A percentile compares a stretch with the other conserved stretches of the same genome.
Conservation (phyloP, 352 stramenopile species). For the Phytophthora lateralis region DNA sequence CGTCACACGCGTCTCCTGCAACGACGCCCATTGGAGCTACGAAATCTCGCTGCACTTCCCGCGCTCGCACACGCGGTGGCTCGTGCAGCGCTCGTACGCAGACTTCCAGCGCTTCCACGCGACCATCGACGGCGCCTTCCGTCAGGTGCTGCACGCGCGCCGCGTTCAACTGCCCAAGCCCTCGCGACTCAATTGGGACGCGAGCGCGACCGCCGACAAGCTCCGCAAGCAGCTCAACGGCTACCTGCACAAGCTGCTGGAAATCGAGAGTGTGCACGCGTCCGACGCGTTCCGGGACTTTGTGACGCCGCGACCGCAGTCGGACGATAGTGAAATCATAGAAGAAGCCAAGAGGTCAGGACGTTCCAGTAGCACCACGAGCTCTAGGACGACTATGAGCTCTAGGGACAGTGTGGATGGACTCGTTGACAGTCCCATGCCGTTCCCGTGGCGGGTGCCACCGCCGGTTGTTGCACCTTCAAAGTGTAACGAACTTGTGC, state of each 20-base stretch:
- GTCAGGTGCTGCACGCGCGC: conserved; percentile 36
- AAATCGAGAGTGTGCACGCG: conserved; percentile 54
- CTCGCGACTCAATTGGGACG: conserved; percentile 41
- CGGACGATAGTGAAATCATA: conserved; percentile 38
- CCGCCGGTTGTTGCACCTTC: conserved; percentile 30
- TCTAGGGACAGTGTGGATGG: conserved; percentile 27
- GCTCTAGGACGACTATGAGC: conserved; percentile 25
- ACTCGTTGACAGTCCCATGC: conserved; percentile 9
- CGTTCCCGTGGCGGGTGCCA: conserved; percentile 29
- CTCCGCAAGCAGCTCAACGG: conserved; percentile 58
- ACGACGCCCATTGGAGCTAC: conserved; percentile 38
- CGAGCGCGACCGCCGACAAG: conserved; percentile 39
- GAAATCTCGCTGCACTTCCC: conserved; percentile 69
- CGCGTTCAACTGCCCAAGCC: conserved; percentile 53
- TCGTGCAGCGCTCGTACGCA: conserved; percentile 50
- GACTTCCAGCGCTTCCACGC: conserved; percentile 61
- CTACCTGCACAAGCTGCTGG: conserved; percentile 67
- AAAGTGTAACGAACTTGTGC: conserved; percentile 35
- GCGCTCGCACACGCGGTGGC: conserved; percentile 43
- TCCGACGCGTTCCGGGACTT: conserved; percentile 51
- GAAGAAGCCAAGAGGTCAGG: conserved; percentile 5
- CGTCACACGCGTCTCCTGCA: conserved; percentile 44
- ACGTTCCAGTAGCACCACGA: conserved; percentile 23
- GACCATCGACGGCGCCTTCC: conserved; percentile 33
- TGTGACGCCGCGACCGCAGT: conserved; percentile 45